phyloP scores from a whole-genome alignment of 306 rosid species.

The Quercus bicolor region DNA sequence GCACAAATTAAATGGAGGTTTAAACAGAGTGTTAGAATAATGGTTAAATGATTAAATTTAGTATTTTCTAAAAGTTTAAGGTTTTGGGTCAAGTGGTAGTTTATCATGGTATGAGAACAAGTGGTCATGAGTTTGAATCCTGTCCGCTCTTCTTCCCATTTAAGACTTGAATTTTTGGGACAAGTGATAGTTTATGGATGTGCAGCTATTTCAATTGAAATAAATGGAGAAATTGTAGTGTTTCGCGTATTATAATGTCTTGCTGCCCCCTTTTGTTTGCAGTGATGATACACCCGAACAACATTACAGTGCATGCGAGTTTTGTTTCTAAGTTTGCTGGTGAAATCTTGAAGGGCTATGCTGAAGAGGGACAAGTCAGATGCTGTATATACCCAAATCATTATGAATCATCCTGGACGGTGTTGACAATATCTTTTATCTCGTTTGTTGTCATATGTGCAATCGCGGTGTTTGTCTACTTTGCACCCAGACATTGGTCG shows the following conservation, averaged over 20 bases:
- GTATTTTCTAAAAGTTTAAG: no score
- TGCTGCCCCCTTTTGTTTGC: background rate
- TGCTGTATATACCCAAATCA: conserved; percentile 31
- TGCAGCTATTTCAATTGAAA: background rate
- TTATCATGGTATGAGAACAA: no score
- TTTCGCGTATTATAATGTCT: background rate
- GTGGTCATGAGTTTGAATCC: no score
- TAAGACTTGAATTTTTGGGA: no score
- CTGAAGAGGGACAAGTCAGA: conserved; percentile 17
- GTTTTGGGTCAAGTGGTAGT: no score
- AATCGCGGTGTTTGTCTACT: conserved; percentile 24
- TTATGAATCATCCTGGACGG: conserved; percentile 36
- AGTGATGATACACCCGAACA: conserved; percentile 30
- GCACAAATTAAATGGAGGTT: background rate
- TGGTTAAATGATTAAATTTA: no score
- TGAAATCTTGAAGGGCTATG: conserved; percentile 23
- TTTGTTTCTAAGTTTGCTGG: conserved; percentile 33
- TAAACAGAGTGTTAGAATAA: background rate
- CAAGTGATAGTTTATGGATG: no score
- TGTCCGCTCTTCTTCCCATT: no score
- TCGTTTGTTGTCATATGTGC: conserved; percentile 28
- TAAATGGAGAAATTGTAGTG: background rate
- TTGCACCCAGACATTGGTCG: conserved; percentile 23
- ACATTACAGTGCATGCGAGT: conserved; percentile 25
- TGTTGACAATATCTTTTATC: conserved; percentile 32